These are phyloP conservation scores for Pleurostoma richardsiae DNA, from an alignment of 2,329 filamentous ascomycete genomes.

Conservation along the genomic window DNA sequence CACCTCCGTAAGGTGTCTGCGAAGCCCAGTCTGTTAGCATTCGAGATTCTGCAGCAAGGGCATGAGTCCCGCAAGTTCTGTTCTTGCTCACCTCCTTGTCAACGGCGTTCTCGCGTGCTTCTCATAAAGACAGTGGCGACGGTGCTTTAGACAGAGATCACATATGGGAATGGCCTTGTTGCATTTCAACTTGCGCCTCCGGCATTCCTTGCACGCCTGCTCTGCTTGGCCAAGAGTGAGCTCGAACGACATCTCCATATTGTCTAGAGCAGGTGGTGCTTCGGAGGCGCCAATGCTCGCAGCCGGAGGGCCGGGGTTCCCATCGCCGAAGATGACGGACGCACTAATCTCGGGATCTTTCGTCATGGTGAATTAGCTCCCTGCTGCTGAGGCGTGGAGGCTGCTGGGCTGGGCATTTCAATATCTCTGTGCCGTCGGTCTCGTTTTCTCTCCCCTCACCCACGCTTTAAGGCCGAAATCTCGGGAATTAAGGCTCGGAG, in stretches of 20 bases:
- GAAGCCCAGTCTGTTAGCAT: slow-evolving; percentile 4
- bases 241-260: slow-evolving; percentile 1
- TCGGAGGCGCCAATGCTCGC: slow-evolving; percentile 8
- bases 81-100: slow-evolving; percentile 32
- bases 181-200: slow-evolving; percentile 32
- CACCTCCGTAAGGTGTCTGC: slow-evolving; percentile 34
- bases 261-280: slow-evolving; percentile 1
- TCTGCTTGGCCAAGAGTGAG: slow-evolving; percentile 15
- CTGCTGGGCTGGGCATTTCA: too few species aligned
- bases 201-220: slow-evolving; percentile 34
- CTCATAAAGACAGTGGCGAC: slow-evolving; percentile 42
- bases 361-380: too few species aligned
- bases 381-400: too few species aligned
- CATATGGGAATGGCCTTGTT: slow-evolving; percentile 30
- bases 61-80: too few species aligned
- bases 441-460: too few species aligned
- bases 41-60: background rate
- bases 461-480: too few species aligned
- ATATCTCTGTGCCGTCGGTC: too few species aligned
- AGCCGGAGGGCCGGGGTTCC: too few species aligned
- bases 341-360: too few species aligned
- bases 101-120: slow-evolving; percentile 40
- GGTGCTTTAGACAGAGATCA: slow-evolving; percentile 33
- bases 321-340: too few species aligned
- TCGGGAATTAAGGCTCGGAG: too few species aligned